Percentiles rank a stretch among this genome's conserved stretches.
Conservation (phyloP, 306 rosid genomes). For the Cucurbita pepo region DNA sequence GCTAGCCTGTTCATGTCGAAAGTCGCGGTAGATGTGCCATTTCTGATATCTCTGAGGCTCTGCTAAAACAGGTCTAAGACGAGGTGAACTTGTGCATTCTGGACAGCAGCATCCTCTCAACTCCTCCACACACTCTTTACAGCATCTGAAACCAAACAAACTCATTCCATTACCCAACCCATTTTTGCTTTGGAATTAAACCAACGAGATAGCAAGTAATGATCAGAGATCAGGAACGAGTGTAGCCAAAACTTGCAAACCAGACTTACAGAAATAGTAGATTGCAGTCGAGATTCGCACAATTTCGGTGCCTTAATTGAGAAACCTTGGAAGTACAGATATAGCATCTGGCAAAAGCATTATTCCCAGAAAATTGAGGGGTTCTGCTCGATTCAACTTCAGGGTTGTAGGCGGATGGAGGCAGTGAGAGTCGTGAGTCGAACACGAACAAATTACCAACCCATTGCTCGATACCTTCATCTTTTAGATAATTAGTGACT, state of each 20-base stretch:
- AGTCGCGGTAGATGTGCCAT: constrained; percentile 73
- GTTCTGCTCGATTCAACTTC: constrained; percentile 19
- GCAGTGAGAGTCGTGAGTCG: constrained; percentile 82
- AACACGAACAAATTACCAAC: constrained; percentile 81
- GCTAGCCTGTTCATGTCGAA: constrained; percentile 8
- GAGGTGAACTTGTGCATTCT: constrained; percentile 59
- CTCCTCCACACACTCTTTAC: constrained; percentile 40
- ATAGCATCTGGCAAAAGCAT: constrained; percentile 59
- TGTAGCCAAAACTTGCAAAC: background rate
- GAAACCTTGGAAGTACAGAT: constrained; percentile 40
- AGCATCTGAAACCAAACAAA: constrained; percentile 43
- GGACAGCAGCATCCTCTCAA: constrained; percentile 66
- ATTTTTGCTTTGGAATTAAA: background rate
- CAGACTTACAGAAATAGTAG: constrained; percentile 69
- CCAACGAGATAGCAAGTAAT: background rate
- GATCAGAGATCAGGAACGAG: background rate
- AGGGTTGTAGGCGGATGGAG: constrained; percentile 47
- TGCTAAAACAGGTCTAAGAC: constrained; percentile 63
- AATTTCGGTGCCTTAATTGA: constrained; percentile 76
- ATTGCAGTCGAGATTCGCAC: constrained; percentile 91
- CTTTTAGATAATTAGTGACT: constrained; percentile 63
- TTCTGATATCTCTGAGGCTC: constrained; percentile 53
- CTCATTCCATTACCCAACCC: background rate
- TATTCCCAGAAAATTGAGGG: constrained; percentile 19
- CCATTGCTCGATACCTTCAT: constrained; percentile 71